Percentiles rank a stretch among this genome's conserved stretches.
Conservation (phyloP, 129 eudicot species). For the Saposhnikovia divaricata region DNA sequence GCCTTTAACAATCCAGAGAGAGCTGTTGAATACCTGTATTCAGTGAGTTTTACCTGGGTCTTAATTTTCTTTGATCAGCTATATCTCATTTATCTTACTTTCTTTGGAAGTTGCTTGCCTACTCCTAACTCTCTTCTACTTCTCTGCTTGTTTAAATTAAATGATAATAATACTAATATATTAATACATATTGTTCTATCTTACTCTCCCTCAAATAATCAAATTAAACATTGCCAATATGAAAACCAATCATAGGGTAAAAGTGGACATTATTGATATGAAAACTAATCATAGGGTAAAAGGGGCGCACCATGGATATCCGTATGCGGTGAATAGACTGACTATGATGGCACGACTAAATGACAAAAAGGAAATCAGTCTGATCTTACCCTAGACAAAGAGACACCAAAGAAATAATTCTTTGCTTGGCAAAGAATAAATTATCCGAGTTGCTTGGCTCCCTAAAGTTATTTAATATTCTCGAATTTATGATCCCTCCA, state of each 20-base stretch:
- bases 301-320: not conserved
- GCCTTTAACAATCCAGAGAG: slow-evolving; percentile 64
- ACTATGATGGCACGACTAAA: not conserved
- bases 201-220: not conserved
- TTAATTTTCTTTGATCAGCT: not conserved
- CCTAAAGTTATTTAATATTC: not conserved
- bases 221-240: not conserved
- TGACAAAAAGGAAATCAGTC: not conserved
- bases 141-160: not conserved
- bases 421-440: no score
- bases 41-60: slow-evolving; percentile 27
- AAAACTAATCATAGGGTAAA: not conserved
- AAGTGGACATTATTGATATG: not conserved
- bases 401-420: not conserved
- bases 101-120: not conserved
- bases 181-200: not conserved
- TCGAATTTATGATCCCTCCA: not conserved
- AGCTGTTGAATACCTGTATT: slow-evolving; percentile 62
- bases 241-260: no score
- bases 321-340: not conserved
- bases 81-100: not conserved
- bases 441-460: not conserved
- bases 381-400: not conserved
- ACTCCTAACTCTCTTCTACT: not conserved
- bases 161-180: not conserved